Base-by-base conservation (phyloP, 2,329 filamentous ascomycete species). In the Pseudocercospora eumusae region DNA sequence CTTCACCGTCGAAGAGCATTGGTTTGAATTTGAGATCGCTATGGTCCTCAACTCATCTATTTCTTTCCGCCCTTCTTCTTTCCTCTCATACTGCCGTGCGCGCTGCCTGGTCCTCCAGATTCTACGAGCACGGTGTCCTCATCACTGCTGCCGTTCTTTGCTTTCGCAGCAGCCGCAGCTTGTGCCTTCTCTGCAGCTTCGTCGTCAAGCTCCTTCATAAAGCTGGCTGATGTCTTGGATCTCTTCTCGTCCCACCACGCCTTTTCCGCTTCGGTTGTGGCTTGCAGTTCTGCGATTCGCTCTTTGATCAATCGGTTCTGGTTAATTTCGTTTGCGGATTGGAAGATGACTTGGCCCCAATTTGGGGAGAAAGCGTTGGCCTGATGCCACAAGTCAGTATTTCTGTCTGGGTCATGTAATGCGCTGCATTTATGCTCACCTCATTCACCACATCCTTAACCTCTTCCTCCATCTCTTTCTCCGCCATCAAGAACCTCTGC, bases 391-490 rank as follows among this genome's bases (percentile, higher is more conserved):
- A 50, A 4, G 7, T 66, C 61, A 67, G 65, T 31, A 27, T n/a
- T 25, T 36, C 44, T 6, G 44, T 31, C 10, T 15, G 31, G 11
- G 11, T 13, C 31, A 15, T 33, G 11, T 31, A 15, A 3, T 33
- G 31, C 4, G 11, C 11, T 33, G 31, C 11, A 33, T 33, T 33
- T 33, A 10, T 33, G 31, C 36, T 40, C 15, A 96, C 92, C 87
- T 98, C 93, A 70, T 88, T 86, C 33, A 98, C 92, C 23, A 98
- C 93, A 78, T 99, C 95, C 71, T 91, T 86, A 64, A 99, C 83
- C 79, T 99, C 95, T 69, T 92, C 91, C 79, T 99, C 93, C 82
- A 98, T 96, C 79, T 99, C 95, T 81, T 96, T 93, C 84, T 99
- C 95, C 0, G 93, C 95, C 56, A 92, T 85, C 78, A 88, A 79